A percentile compares a stretch with the other conserved stretches of the same genome.
Conservation (phyloP, 345 rosid species). For the Eucalyptus marginata region DNA sequence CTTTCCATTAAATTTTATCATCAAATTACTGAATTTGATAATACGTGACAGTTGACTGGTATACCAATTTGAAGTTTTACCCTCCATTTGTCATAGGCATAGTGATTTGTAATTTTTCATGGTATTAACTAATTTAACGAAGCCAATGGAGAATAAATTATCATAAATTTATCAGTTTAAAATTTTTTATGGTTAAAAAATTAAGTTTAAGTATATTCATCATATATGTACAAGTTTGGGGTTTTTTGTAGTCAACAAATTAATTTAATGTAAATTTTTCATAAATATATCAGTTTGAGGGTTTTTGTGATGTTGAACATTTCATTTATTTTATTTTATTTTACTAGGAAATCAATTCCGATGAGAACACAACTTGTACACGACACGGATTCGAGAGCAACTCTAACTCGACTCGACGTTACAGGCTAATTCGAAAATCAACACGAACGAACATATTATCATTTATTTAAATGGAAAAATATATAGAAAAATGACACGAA, state of each 20-base stretch:
- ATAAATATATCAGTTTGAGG: too few species aligned
- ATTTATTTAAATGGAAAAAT: not conserved
- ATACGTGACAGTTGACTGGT: rapidly evolving
- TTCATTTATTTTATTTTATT: not conserved
- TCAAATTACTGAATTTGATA: rapidly evolving
- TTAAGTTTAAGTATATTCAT: too few species aligned
- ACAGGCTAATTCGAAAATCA: not conserved
- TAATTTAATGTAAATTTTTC: too few species aligned
- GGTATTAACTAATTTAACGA: too few species aligned
- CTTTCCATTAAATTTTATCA: too few species aligned
- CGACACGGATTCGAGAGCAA: not conserved
- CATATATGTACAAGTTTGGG: too few species aligned
- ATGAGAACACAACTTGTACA: not conserved
- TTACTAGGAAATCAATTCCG: not conserved
- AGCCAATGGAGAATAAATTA: not conserved
- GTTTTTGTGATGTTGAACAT: not conserved
- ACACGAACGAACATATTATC: not conserved
- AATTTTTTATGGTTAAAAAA: too few species aligned
- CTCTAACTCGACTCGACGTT: not conserved
- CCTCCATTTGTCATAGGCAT: rapidly evolving
- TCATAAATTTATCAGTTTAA: too few species aligned
- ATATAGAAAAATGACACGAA: not conserved
- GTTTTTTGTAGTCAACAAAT: too few species aligned
- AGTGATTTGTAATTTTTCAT: too few species aligned
- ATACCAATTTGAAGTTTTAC: rapidly evolving